Evolutionary conservation across 1,284 basidiomycete genomes (phyloP).

Genomic region (Ceratobasidium sp.): DNA sequence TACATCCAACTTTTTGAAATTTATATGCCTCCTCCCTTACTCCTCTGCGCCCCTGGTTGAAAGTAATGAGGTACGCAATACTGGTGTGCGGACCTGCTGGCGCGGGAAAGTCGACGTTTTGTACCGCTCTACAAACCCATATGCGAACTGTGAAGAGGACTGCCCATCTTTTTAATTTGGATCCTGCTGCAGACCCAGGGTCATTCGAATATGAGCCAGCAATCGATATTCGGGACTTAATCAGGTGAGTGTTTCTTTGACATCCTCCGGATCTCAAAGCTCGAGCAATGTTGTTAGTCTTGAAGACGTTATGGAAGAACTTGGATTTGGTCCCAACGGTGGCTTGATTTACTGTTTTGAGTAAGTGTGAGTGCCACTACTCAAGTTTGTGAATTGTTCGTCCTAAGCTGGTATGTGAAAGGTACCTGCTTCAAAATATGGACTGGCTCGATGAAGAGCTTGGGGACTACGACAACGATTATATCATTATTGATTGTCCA

Average conservation of each 20-base stretch:
- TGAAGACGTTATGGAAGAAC: slow-evolving; percentile 96
- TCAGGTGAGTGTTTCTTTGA: slow-evolving; percentile 57
- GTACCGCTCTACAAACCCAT: slow-evolving; percentile 90
- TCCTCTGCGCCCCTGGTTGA: not conserved
- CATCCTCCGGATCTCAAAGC: not conserved
- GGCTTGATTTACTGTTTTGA: slow-evolving; percentile 99
- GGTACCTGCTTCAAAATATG: slow-evolving; percentile 96
- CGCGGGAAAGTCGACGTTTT: slow-evolving; percentile 98
- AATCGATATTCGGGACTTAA: slow-evolving; percentile 95
- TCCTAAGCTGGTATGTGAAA: slow-evolving; percentile 55
- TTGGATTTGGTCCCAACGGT: slow-evolving; percentile 96
- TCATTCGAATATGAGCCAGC: slow-evolving; percentile 94
- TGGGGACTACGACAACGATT: slow-evolving; percentile 95
- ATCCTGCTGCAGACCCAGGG: slow-evolving; percentile 89
- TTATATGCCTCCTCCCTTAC: not conserved
- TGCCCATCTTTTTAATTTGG: slow-evolving; percentile 96
- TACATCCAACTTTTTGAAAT: not conserved
- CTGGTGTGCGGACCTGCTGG: slow-evolving; percentile 87
- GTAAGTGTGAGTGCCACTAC: slow-evolving; percentile 70
- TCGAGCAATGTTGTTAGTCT: slow-evolving; percentile 64
- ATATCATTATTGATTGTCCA: slow-evolving; percentile 97
- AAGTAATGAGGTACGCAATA: slow-evolving; percentile 89
- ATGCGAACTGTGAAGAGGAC: slow-evolving; percentile 85
- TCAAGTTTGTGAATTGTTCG: not conserved
- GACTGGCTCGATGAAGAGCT: slow-evolving; percentile 99